Evolutionary conservation across 768 basidiomycete species (phyloP).

Genomic region (Imleria badia): DNA sequence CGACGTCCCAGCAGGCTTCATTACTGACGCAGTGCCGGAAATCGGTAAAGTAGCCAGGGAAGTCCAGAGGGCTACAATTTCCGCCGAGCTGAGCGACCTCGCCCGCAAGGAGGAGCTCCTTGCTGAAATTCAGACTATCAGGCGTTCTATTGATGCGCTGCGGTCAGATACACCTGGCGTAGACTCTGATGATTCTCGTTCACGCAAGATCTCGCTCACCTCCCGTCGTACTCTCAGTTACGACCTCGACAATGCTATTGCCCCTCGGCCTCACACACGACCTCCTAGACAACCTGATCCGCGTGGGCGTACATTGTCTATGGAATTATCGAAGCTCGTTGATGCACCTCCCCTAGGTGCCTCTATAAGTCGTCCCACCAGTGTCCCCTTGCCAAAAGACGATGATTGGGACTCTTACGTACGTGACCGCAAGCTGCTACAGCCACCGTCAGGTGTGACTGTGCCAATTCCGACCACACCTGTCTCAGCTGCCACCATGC

Average conservation of each 20-base stretch:
- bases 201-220: constrained; percentile 62
- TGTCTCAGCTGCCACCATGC: constrained; percentile 31
- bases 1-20: constrained; percentile 71
- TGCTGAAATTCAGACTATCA: constrained; percentile 76
- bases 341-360: constrained; percentile 46
- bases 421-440: constrained; percentile 78
- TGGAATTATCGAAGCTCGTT: constrained; percentile 59
- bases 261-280: constrained; percentile 57
- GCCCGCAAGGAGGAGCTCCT: constrained; percentile 70
- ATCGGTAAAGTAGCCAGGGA: constrained; percentile 31
- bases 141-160: constrained; percentile 73
- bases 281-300: constrained; percentile 70
- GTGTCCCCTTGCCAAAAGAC: constrained; percentile 60
- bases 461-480: constrained; percentile 73
- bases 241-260: constrained; percentile 56
- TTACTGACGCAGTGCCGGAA: constrained; percentile 44
- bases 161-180: constrained; percentile 63
- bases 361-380: constrained; percentile 66
- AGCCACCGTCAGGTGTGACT: constrained; percentile 78
- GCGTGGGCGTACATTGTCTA: constrained; percentile 65
- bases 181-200: constrained; percentile 53
- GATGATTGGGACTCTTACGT: constrained; percentile 89
- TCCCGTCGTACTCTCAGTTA: constrained; percentile 69
- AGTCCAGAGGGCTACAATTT: constrained; percentile 36
- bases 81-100: constrained; percentile 49